Evolutionary conservation across 441 rosid genomes (phyloP).

Genomic region (Raphanus hybrid): DNA sequence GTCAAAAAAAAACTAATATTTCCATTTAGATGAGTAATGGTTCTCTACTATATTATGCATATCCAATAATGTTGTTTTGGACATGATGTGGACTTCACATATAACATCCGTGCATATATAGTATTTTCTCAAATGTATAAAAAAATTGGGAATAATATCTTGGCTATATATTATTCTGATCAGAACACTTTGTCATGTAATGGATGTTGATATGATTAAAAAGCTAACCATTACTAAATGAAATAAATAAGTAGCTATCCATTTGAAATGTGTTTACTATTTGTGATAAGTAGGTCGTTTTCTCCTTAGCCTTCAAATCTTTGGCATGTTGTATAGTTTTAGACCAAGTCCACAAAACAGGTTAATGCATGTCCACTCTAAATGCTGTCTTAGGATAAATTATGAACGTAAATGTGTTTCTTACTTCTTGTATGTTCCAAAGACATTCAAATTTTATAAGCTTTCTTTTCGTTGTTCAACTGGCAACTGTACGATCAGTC

Average conservation of each 20-base stretch:
- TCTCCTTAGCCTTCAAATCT: background rate
- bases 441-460: background rate
- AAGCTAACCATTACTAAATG: background rate
- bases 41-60: conserved; percentile 8
- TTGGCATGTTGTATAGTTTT: background rate
- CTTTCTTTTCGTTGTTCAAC: background rate
- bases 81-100: background rate
- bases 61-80: background rate
- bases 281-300: background rate
- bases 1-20: conserved; percentile 6
- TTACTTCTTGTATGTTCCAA: background rate
- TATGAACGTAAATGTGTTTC: background rate
- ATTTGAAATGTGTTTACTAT: background rate
- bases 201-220: background rate
- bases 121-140: background rate
- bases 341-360: background rate
- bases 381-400: background rate
- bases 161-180: background rate
- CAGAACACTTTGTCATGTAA: conserved; percentile 1
- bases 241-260: background rate
- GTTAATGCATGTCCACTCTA: background rate
- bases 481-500: background rate
- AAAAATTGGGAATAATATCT: background rate
- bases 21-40: background rate
- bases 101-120: background rate